Percentiles rank a stretch among this genome's conserved stretches.
Conservation (phyloP, 2,329 filamentous ascomycete genomes). For the Colletotrichum zoysiae region DNA sequence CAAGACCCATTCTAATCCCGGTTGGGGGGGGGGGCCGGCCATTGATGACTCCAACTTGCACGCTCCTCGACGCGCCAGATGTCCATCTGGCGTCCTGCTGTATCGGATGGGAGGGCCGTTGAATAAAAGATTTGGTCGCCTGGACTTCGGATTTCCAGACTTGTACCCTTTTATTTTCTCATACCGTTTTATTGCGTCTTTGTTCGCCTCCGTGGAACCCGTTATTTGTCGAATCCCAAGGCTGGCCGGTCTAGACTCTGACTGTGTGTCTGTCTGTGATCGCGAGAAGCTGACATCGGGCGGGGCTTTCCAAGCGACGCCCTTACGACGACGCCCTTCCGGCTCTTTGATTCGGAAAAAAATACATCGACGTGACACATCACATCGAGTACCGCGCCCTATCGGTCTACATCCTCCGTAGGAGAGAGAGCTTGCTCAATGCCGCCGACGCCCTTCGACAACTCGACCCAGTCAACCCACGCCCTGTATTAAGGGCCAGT, state of each 20-base stretch:
- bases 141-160: constrained; percentile 1
- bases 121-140: constrained; percentile 40
- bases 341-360: constrained; percentile 17
- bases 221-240: constrained; percentile 31
- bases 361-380: constrained; percentile 17
- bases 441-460: constrained; percentile 38
- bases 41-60: constrained; percentile 38
- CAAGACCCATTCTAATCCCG: constrained; percentile 38
- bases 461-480: constrained; percentile 18
- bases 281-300: constrained; percentile 22
- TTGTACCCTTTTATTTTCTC: constrained; percentile 31
- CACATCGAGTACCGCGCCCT: constrained; percentile 22
- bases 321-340: constrained; percentile 9
- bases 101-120: constrained; percentile 7
- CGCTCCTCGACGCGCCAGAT: constrained; percentile 18
- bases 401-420: constrained; percentile 30
- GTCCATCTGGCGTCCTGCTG: constrained; percentile 30
- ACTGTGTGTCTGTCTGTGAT: constrained; percentile 9
- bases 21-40: constrained; percentile 34
- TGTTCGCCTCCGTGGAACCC: constrained; percentile 28
- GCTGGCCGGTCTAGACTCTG: constrained; percentile 11
- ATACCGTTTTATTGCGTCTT: constrained; percentile 40
- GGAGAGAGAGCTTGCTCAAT: constrained; percentile 15
- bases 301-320: constrained; percentile 31
- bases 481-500: constrained; percentile 31